Evolutionary conservation across 768 basidiomycete species (phyloP), one percentile per base, ranked within the genome.

Genomic region (Exidia glandulosa): DNA sequence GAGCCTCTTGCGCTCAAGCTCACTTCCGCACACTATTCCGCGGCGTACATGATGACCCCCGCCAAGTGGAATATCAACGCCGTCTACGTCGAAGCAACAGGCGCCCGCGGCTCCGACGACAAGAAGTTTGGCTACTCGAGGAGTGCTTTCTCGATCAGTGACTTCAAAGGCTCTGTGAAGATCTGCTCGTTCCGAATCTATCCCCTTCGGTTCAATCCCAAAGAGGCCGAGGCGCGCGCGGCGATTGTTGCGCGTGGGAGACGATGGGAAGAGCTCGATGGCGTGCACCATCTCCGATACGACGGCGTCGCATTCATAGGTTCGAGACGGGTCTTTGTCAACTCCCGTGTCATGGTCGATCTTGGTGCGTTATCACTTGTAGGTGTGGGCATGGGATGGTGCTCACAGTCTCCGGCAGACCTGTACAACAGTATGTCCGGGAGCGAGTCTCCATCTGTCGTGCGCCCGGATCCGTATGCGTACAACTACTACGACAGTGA

Each of bases 261-360:
- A 71, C 81, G 80, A 67, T 86, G 84, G 84, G 67, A 73, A 27
- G 69, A 67, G 3, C 63, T 84, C 32, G 63, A 60, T 19, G 79
- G 77, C 32, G 83, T 81, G 0, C 70, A 81, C n/a, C 81, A 82
- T 61, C 77, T 78, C 64, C 74, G 80, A 58, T 85, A 80, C 67
- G 72, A 74, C n/a, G 83, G 83, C 32, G 48, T 34, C 47, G 25
- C 57, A 23, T 10, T 27, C 48, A 55, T 27, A 10, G 36, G 23
- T 45, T 34, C 3, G 7, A 36, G 33, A 25, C n/a, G 31, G 3
- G 25, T 9, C 13, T 60, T 83, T 82, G 75, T 84, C 41, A 76
- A 74, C 47, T 77, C 82, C 47, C 73, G 84, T 19, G 77, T 85
- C 59, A 84, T 86, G 81, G 71, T 86, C 50, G 84, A 86, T 65